Evolutionary conservation across 331 rosid species (phyloP).

Genomic region (Arachis monticola): DNA sequence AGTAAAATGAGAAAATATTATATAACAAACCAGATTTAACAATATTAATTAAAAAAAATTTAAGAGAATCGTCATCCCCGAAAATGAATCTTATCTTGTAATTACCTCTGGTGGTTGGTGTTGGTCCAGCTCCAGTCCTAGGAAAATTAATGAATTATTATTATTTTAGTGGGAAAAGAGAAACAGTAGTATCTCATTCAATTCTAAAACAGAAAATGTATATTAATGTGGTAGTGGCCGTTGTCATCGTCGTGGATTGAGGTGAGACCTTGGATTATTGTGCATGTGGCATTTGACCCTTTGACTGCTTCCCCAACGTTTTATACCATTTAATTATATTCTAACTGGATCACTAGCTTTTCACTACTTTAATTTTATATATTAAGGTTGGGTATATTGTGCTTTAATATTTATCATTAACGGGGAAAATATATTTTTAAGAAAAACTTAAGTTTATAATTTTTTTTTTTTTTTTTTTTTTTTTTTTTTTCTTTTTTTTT

Average conservation of each 20-base stretch:
- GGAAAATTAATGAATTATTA: conserved; percentile 18
- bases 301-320: conserved; percentile 38
- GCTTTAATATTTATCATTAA: not conserved
- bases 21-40: not conserved
- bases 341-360: no score
- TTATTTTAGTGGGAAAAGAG: not conserved
- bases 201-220: conserved; percentile 33
- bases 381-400: not conserved
- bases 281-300: conserved; percentile 45
- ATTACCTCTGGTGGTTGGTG: not conserved
- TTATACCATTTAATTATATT: not conserved
- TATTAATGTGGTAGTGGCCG: conserved; percentile 23
- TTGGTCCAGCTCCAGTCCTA: not conserved
- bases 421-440: no score
- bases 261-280: not conserved
- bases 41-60: not conserved
- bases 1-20: no score
- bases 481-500: no score
- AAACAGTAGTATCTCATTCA: conserved; percentile 2
- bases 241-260: conserved; percentile 42
- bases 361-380: no score
- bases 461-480: no score
- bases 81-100: not conserved
- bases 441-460: not conserved
- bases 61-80: conserved; percentile 15